phyloP scores from a whole-genome alignment of 2,329 filamentous ascomycete species.

The Epichloe elymi region DNA sequence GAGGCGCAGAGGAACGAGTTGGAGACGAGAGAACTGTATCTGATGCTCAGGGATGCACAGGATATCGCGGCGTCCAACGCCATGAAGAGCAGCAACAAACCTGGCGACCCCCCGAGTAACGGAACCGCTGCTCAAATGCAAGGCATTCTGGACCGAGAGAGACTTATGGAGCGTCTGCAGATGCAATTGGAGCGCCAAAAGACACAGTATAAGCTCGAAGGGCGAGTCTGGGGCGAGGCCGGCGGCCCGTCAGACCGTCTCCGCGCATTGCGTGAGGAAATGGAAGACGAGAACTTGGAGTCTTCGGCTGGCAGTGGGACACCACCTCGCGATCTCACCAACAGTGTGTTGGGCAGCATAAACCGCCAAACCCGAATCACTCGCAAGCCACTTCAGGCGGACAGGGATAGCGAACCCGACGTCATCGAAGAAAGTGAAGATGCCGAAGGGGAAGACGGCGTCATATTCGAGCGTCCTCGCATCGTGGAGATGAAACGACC shows the following conservation, averaged over 20 bases:
- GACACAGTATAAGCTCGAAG: conserved; percentile 94
- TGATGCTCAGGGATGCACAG: conserved; percentile 96
- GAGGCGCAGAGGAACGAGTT: conserved; percentile 91
- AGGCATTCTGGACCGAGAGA: conserved; percentile 85
- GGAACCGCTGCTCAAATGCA: conserved; percentile 67
- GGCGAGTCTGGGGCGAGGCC: conserved; percentile 73
- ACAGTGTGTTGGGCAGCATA: conserved; percentile 62
- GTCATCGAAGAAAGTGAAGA: conserved; percentile 38
- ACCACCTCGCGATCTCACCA: conserved; percentile 50
- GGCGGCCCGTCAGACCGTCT: conserved; percentile 82
- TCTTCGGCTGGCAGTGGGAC: conserved; percentile 35
- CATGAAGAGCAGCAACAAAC: conserved; percentile 36
- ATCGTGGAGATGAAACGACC: conserved; percentile 70
- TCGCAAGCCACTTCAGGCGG: conserved; percentile 36
- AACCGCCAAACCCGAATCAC: conserved; percentile 45
- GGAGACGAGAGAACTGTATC: conserved; percentile 89
- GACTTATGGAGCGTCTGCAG: conserved; percentile 83
- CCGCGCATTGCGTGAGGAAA: conserved; percentile 82
- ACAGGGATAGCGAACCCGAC: conserved; percentile 22
- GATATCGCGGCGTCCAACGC: conserved; percentile 87
- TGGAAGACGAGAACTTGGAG: conserved; percentile 53
- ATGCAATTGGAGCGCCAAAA: conserved; percentile 94
- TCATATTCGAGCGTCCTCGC: conserved; percentile 65
- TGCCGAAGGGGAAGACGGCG: conserved; percentile 37
- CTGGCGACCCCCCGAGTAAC: conserved; percentile 34